phyloP scores from a whole-genome alignment of 2,329 filamentous ascomycete genomes.

The Colletotrichum navitas region DNA sequence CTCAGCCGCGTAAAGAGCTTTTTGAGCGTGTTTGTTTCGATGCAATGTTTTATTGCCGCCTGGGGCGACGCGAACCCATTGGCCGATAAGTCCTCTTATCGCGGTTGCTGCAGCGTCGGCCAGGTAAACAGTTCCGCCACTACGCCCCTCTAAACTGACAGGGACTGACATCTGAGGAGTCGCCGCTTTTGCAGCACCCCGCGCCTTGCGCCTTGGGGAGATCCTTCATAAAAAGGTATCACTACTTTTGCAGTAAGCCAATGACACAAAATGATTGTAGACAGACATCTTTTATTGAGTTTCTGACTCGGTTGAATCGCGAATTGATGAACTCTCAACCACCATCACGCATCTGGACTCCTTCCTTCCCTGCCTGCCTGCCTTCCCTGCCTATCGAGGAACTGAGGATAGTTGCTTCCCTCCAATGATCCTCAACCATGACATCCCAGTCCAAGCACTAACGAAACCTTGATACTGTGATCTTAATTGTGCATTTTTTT shows the following conservation, averaged over 20 bases:
- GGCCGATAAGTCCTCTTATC: constrained; percentile 40
- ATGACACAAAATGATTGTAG: background rate
- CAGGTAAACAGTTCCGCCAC: constrained; percentile 34
- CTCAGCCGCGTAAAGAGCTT: constrained; percentile 43
- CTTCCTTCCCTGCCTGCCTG: background rate
- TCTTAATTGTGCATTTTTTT: too few relatives aligned
- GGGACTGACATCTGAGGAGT: background rate
- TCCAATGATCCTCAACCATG: background rate
- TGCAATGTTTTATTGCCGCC: constrained; percentile 24
- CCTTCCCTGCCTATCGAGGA: background rate
- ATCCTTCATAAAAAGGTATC: background rate
- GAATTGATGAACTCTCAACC: background rate
- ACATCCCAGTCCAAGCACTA: too few relatives aligned
- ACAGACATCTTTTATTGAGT: background rate
- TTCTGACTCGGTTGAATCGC: background rate
- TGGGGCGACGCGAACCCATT: constrained; percentile 30
- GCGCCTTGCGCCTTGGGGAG: background rate
- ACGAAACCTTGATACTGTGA: background rate
- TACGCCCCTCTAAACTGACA: constrained; percentile 22
- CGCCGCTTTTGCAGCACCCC: constrained; percentile 27
- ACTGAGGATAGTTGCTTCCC: background rate
- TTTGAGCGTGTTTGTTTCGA: constrained; percentile 31
- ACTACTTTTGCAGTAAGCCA: background rate
- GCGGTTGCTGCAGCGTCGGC: constrained; percentile 34
- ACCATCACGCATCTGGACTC: background rate